A percentile compares a stretch with the other conserved stretches of the same genome.
Conservation (phyloP, 108 stramenopile species). For the Conticribra weissflogii region DNA sequence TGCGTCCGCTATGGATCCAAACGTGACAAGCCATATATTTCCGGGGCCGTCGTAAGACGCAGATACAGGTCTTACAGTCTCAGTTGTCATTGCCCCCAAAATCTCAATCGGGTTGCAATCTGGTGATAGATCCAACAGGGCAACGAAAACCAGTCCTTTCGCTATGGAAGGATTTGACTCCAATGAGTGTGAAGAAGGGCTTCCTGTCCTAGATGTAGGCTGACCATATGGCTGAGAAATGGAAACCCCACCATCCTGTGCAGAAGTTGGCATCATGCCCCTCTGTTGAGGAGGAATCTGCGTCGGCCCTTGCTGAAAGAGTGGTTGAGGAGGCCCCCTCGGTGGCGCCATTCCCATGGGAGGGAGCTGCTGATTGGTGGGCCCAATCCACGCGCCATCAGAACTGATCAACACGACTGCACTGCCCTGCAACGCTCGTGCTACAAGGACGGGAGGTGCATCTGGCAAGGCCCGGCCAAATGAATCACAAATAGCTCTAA, state of each 20-base stretch:
- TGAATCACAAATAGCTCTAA: slow-evolving; percentile 48
- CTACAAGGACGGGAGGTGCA: slow-evolving; percentile 33
- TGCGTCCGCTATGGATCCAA: slow-evolving; percentile 20
- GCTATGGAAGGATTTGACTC: slow-evolving; percentile 38
- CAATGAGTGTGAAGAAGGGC: slow-evolving; percentile 36
- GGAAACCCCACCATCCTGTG: neutral
- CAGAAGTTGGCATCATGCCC: slow-evolving; percentile 3
- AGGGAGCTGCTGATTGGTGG: slow-evolving; percentile 39
- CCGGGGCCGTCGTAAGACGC: slow-evolving; percentile 12
- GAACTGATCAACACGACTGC: slow-evolving; percentile 47
- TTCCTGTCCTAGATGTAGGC: slow-evolving; percentile 10
- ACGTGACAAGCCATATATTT: slow-evolving; percentile 14
- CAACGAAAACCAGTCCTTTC: slow-evolving; percentile 17
- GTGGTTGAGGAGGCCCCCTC: slow-evolving; percentile 20
- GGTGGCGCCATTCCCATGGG: slow-evolving; percentile 18
- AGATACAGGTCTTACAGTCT: slow-evolving; percentile 21
- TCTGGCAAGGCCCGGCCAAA: slow-evolving; percentile 23
- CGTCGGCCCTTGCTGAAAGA: slow-evolving; percentile 28
- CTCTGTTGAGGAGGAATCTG: slow-evolving; percentile 17
- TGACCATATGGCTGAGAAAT: slow-evolving; percentile 2
- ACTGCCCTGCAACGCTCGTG: slow-evolving; percentile 46
- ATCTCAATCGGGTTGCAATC: slow-evolving; percentile 23
- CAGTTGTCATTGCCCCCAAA: slow-evolving; percentile 25
- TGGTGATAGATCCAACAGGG: slow-evolving; percentile 10
- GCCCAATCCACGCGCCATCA: slow-evolving; percentile 63